These are phyloP conservation scores for Nothophaeocryptopus gaeumannii DNA, from an alignment of 2,329 filamentous ascomycete genomes.

Conservation along the genomic window DNA sequence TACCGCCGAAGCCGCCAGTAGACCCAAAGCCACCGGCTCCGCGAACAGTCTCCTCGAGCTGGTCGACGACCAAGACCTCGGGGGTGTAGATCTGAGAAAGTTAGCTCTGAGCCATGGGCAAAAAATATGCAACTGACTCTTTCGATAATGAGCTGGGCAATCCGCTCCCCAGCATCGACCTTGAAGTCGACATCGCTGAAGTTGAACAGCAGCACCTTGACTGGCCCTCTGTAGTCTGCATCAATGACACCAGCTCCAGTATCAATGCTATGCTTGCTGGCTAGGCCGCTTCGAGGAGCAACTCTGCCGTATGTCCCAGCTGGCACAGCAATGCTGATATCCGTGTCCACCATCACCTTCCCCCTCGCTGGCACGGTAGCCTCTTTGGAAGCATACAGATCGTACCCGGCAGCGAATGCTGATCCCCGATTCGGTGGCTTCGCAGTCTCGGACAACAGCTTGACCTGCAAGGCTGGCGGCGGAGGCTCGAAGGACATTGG, in stretches of 20 bases:
- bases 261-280: conserved; percentile 85
- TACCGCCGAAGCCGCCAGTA: conserved; percentile 60
- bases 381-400: conserved; percentile 74
- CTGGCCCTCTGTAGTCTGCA: conserved; percentile 89
- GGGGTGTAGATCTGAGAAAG: conserved; percentile 73
- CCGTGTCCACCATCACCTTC: conserved; percentile 84
- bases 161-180: conserved; percentile 79
- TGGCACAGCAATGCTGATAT: conserved; percentile 86
- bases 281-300: conserved; percentile 30
- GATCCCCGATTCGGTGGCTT: conserved; percentile 83
- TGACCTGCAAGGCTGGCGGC: conserved; percentile 70
- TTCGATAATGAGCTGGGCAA: conserved; percentile 92
- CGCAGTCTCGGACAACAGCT: conserved; percentile 80
- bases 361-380: conserved; percentile 76
- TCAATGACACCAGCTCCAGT: conserved; percentile 96
- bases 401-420: conserved; percentile 87
- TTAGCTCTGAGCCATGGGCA: not conserved
- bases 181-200: conserved; percentile 77
- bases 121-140: conserved; percentile 49
- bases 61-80: conserved; percentile 81
- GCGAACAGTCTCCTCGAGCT: conserved; percentile 85
- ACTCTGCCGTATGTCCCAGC: conserved; percentile 78
- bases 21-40: conserved; percentile 91
- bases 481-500: conserved; percentile 36
- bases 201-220: conserved; percentile 96